These are phyloP conservation scores for Talinum fruticosum DNA, from an alignment of 148 eudicot genomes.

Conservation along the genomic window DNA sequence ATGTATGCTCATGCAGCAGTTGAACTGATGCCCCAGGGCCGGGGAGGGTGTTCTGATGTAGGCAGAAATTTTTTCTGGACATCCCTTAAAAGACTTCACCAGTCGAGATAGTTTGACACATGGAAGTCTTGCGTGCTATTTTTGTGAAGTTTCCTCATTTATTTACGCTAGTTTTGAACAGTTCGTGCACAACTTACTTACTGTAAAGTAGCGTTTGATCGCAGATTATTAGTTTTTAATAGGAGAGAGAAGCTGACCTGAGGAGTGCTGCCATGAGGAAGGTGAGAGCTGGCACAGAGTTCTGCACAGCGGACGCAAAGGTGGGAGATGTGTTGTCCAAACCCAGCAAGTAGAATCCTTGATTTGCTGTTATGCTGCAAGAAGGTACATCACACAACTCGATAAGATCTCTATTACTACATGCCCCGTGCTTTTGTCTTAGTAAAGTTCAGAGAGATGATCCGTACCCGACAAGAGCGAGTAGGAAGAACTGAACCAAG, in stretches of 20 bases:
- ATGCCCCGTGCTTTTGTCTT: background rate
- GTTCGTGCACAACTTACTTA: slow-evolving; percentile 20
- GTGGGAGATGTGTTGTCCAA: slow-evolving; percentile 95
- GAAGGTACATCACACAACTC: slow-evolving; percentile 12
- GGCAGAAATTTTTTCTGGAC: too few relatives aligned
- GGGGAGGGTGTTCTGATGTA: too few relatives aligned
- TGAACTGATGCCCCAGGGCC: too few relatives aligned
- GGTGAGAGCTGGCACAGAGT: slow-evolving; percentile 97
- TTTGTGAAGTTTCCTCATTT: background rate
- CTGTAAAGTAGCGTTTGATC: slow-evolving; percentile 8
- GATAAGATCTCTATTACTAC: background rate
- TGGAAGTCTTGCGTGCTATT: background rate
- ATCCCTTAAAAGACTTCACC: too few relatives aligned
- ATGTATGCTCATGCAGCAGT: background rate
- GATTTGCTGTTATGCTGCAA: slow-evolving; percentile 90
- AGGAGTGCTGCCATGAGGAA: slow-evolving; percentile 90
- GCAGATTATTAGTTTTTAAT: background rate
- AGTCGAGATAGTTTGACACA: background rate
- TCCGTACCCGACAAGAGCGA: slow-evolving; percentile 80
- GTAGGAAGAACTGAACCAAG: slow-evolving; percentile 77
- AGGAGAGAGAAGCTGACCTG: slow-evolving; percentile 37
- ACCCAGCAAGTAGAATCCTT: slow-evolving; percentile 97
- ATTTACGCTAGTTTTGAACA: background rate
- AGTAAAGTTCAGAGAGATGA: background rate
- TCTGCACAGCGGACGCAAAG: slow-evolving; percentile 95